Evolutionary conservation across 768 basidiomycete genomes (phyloP).

Genomic region (Cystofilobasidium macerans): DNA sequence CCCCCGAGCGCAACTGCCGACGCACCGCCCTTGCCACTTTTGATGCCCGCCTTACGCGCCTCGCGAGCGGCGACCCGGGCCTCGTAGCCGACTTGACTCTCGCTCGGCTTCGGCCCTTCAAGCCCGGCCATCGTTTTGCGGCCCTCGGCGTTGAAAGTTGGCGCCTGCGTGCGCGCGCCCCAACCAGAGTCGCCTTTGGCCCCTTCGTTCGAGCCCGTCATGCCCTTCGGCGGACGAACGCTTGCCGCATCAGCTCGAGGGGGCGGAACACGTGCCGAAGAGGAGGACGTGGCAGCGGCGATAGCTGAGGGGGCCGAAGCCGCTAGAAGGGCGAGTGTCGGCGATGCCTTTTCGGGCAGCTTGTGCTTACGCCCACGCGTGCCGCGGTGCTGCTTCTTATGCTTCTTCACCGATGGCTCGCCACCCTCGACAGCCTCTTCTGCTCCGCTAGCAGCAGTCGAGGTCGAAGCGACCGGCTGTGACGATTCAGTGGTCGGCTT

Average conservation of each 20-base stretch:
- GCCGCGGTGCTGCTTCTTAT: constrained; percentile 16
- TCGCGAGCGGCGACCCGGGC: constrained; percentile 9
- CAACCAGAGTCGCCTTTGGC: not conserved
- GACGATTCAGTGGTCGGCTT: not conserved
- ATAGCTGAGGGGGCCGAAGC: not conserved
- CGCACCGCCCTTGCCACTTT: constrained; percentile 31
- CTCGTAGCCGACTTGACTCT: constrained; percentile 11
- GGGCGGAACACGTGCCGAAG: not conserved
- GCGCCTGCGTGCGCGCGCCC: not conserved
- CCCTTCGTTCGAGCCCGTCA: not conserved
- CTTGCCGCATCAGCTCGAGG: not conserved
- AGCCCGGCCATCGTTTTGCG: constrained; percentile 25
- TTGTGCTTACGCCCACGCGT: constrained; percentile 26
- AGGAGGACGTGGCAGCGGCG: not conserved
- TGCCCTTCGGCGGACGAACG: not conserved
- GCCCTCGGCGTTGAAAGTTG: constrained; percentile 7
- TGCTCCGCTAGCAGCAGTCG: not conserved
- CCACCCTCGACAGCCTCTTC: not conserved
- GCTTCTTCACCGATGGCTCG: constrained; percentile 10
- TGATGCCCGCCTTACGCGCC: constrained; percentile 21
- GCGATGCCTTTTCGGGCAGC: not conserved
- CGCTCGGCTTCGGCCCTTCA: constrained; percentile 25
- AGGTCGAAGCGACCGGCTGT: not conserved
- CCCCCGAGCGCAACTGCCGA: constrained; percentile 26
- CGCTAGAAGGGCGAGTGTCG: not conserved